Evolutionary conservation across 176 grass and related monocot species (phyloP).

Genomic region (Oryza nivara): DNA sequence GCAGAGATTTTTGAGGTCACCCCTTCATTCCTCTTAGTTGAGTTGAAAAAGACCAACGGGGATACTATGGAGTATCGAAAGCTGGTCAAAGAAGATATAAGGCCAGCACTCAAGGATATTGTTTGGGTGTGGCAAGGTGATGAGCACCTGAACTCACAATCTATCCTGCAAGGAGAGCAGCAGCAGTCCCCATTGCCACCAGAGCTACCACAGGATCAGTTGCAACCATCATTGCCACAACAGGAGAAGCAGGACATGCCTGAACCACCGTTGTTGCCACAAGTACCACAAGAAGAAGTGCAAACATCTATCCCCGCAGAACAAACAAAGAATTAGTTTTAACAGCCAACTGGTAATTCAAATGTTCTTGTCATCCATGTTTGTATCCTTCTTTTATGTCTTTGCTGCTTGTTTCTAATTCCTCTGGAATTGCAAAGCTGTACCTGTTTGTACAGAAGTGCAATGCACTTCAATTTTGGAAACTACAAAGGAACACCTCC

Average conservation of each 20-base stretch:
- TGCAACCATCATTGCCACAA: constrained; percentile 25
- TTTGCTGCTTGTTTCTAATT: constrained; percentile 28
- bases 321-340: constrained; percentile 14
- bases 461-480: constrained; percentile 37
- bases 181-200: constrained; percentile 2
- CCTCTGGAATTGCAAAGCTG: constrained; percentile 47
- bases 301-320: background rate
- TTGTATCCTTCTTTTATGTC: background rate
- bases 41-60: constrained; percentile 78
- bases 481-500: background rate
- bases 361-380: constrained; percentile 12
- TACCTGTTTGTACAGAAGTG: constrained; percentile 32
- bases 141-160: constrained; percentile 31
- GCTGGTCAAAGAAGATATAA: constrained; percentile 76
- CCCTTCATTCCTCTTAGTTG: constrained; percentile 80
- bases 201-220: background rate
- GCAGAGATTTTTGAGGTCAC: constrained; percentile 79
- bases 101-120: constrained; percentile 82
- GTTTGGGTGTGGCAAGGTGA: constrained; percentile 94
- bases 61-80: constrained; percentile 86
- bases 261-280: no score
- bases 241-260: constrained; percentile 13
- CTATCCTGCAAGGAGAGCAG: constrained; percentile 37
- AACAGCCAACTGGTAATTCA: constrained; percentile 31
- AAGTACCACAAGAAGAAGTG: background rate